Base-by-base conservation (phyloP, 768 basidiomycete genomes). In the Suillus subalutaceus region DNA sequence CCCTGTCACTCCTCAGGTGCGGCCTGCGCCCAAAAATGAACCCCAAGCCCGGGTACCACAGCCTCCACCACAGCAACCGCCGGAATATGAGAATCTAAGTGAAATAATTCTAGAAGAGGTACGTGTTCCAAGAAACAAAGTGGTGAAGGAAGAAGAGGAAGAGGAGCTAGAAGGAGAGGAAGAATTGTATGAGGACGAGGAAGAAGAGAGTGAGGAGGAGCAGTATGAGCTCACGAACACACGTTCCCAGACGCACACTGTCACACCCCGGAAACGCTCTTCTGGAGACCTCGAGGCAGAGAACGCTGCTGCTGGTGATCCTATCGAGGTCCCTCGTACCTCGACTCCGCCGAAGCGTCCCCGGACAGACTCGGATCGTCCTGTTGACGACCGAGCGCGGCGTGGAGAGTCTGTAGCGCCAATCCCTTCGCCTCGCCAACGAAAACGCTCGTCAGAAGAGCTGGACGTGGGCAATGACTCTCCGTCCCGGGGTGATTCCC, bases 401-500 rank as follows among this genome's bases (percentile, higher is more conserved):
- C 63, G 41, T 20, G 57, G 60, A 30, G 40, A 41, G 40, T 46
- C 61, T 9, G 37, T 62, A 32, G 61, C 30, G 6, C 64, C 60
- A 6, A 30, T 9, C 16, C 23, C 65, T 2, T 67, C 71, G 4
- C 70, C 71, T 20, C 75, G 80, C 23, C 72, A 79, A 69, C 76
- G 79, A 65, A 86, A 86, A 67, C 80, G 85, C 26, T 80, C 82
- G 43, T 86, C 85, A 40, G 85, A 85, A 67, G 85, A 86, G 68
- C 75, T 85, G 26, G 81, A 83, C 0, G 55, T 69, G 35, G 57
- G 61, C 40, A 68, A 66, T 3, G 57, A 66, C 18, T 69, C 68
- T 3, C 71, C 66, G 37, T 68, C 68, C 2, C 46, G 69, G 8
- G 65, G 70, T 15, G 63, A 53, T 44, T 64, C 40, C 16, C 23